Conservation (phyloP, 768 basidiomycete genomes). For the Lactarius akahatsu region DNA sequence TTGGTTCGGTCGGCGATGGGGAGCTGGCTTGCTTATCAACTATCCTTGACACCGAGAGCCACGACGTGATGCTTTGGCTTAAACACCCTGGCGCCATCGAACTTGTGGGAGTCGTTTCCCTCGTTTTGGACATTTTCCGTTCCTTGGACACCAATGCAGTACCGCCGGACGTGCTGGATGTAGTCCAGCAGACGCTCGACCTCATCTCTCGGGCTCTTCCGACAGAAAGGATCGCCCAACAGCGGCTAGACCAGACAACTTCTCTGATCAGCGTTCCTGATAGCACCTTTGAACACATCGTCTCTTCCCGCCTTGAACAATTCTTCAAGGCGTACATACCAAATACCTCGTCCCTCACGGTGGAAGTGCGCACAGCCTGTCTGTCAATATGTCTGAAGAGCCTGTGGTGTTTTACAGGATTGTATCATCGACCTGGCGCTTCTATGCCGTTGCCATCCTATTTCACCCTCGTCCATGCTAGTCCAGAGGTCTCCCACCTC, state of each 20-base stretch:
- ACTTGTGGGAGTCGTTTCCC: not conserved
- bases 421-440: not conserved
- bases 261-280: not conserved
- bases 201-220: not conserved
- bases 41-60: not conserved
- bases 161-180: not conserved
- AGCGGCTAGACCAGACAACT: not conserved
- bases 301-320: not conserved
- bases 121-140: not conserved
- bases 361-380: not conserved
- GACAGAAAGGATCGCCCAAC: not conserved
- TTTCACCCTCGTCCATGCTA: not conserved
- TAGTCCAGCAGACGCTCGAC: not conserved
- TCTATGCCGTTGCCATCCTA: not conserved
- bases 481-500: not conserved
- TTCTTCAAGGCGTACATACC: not conserved
- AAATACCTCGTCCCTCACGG: not conserved
- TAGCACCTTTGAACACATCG: not conserved
- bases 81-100: not conserved
- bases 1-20: not conserved
- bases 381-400: not conserved
- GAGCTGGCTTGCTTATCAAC: not conserved
- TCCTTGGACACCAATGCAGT: not conserved
- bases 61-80: not conserved
- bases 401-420: not conserved